Evolutionary conservation across 2,329 filamentous ascomycete genomes (phyloP), one percentile per base, ranked within the genome.

Genomic region (Microdochium paspali): DNA sequence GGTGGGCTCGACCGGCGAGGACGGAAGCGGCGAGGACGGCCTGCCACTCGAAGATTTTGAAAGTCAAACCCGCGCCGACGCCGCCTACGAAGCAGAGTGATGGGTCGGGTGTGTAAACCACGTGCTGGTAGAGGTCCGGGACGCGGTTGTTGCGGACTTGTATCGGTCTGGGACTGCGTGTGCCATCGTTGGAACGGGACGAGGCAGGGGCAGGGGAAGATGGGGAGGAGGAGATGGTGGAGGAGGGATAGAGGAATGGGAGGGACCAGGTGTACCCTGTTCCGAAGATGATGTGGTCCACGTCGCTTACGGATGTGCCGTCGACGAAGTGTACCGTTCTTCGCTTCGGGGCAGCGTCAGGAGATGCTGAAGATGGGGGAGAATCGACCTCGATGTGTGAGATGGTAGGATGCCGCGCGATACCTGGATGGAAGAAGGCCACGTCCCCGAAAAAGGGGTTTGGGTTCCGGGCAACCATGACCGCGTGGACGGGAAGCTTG

Each of bases 41-140:
- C 56, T 85, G 81, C 77, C 79, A 84, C 62, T 85, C 82, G 47
- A 83, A 84, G 25, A 84, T 72, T 57, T 81, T 83, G 64, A 86
- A 85, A 0, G 82, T 85, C 24, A 86, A 61, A 0, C 76, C 77
- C 0, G 75, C 74, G 1, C 66, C 65, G 0, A 74, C 77, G 3
- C 79, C 80, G 24, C 79, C 80, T 2, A 82, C 66, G 54, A 82
- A 83, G 2, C 75, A 61, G 10, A 82, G 62, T 0, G 70, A 74
- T 0, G 77, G 74, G 51, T 83, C 79, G 18, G 69, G 54, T 28
- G 65, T 66, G 58, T 71, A 79, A 6, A 82, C 73, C 1, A 81
- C 64, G 54, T 82, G 79, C 54, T 79, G 74, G 53, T 79, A 82
- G 0, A 82, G 61, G 9, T 67, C 70, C 0, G 73, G 73, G 0